phyloP scores from a whole-genome alignment of 1,139 yeast genomes.

The Yamadazyma triangularis region DNA sequence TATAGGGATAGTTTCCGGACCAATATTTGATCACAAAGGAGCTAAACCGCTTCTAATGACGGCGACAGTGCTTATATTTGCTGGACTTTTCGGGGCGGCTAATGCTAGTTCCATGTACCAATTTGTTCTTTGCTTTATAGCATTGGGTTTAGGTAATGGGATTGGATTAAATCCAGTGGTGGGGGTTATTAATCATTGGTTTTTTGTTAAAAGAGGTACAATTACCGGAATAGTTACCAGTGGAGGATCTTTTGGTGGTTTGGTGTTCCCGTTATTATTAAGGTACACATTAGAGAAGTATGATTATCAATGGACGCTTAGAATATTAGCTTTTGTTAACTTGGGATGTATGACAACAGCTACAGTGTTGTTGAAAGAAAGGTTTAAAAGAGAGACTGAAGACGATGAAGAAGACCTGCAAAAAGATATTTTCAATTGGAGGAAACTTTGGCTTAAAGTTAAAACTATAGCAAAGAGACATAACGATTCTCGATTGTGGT shows the following conservation, averaged over 20 bases:
- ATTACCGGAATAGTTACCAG: conserved; percentile 35
- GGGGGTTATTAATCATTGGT: conserved; percentile 39
- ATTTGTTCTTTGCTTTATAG: conserved; percentile 29
- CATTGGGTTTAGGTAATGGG: conserved; percentile 33
- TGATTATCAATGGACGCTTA: conserved; percentile 34
- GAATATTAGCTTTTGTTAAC: conserved; percentile 30
- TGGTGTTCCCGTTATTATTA: conserved; percentile 30
- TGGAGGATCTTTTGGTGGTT: conserved; percentile 39
- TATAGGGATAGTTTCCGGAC: conserved; percentile 32
- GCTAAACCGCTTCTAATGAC: conserved; percentile 20
- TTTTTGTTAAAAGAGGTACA: conserved; percentile 26
- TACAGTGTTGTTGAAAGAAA: conserved; percentile 40
- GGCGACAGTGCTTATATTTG: conserved; percentile 24
- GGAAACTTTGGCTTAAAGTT: background rate
- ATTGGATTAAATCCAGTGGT: conserved; percentile 33
- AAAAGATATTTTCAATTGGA: background rate
- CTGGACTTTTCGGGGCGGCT: conserved; percentile 33
- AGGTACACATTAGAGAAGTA: conserved; percentile 24
- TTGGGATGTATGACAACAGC: conserved; percentile 31
- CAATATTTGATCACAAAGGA: conserved; percentile 33
- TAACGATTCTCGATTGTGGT: conserved; percentile 17
- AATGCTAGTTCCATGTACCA: conserved; percentile 26
- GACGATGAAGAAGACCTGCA: background rate
- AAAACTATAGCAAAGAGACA: conserved; percentile 6
- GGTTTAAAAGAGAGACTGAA: conserved; percentile 15